Conservation (phyloP, 495 filamentous ascomycete species). For the Neurospora intermedia region DNA sequence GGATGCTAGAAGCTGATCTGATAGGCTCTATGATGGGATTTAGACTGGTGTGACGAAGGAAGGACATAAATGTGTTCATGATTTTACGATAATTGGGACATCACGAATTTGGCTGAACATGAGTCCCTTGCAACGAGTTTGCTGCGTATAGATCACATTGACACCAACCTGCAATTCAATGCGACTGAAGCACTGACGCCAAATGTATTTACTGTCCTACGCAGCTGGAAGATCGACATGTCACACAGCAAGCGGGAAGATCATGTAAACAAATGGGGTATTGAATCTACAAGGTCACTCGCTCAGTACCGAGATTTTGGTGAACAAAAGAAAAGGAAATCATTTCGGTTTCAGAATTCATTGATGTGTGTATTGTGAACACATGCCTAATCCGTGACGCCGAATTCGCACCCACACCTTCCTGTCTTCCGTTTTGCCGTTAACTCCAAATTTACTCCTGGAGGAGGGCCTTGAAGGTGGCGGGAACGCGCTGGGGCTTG, state of each 20-base stretch:
- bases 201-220: too few species aligned
- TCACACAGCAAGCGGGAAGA: not conserved
- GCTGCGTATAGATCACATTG: not conserved
- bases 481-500: slow-evolving; percentile 24
- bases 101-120: not conserved
- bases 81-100: not conserved
- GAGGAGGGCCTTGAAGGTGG: slow-evolving; percentile 28
- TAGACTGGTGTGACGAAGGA: not conserved
- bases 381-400: slow-evolving; percentile 31
- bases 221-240: not conserved
- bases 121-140: not conserved
- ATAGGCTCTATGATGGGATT: not conserved
- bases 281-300: not conserved
- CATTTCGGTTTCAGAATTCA: slow-evolving; percentile 27
- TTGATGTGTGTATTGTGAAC: slow-evolving; percentile 16
- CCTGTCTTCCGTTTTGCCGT: slow-evolving; percentile 8
- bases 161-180: not conserved
- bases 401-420: slow-evolving; percentile 20
- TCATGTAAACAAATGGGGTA: not conserved
- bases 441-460: slow-evolving; percentile 17
- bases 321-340: not conserved
- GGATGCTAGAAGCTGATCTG: slow-evolving; percentile 18
- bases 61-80: not conserved
- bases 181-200: not conserved
- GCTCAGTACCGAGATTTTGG: not conserved